Evolutionary conservation across 495 filamentous ascomycete species (phyloP), one percentile per base, ranked within the genome.

Genomic region (Penicillium egyptiacum): DNA sequence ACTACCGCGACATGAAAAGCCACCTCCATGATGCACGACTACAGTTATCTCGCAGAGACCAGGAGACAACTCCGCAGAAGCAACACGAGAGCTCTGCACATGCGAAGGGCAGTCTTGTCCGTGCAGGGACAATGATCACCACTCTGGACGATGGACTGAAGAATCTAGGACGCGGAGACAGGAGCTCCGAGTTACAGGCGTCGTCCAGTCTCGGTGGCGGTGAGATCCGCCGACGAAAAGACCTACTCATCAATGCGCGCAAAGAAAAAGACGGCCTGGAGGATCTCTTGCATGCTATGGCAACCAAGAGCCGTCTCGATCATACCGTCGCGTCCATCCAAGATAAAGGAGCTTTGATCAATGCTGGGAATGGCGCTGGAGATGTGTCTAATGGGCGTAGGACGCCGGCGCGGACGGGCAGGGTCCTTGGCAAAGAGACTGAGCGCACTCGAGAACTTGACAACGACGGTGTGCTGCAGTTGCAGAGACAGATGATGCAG

Each of bases 201-300:
- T 47, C 60, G 3, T 50, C 61, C 1, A 77, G 75, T 51, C 68
- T 96, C 1, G 90, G 91, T 1, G 89, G 94, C 0, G 94, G 94
- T n/a, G 94, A 98, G 77, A 67, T 96, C 6, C 81, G 92, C 22
- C 75, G 95, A 26, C 73, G 94, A 53, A 83, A 82, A 53, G 95
- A 98, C 72, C 70, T 96, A 51, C 70, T 99, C 7, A 80, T 83
- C 3, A 85, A 84, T 42, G 90, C 90, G 30, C 79, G 84, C 68
- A 89, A 90, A 67, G 94, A 98, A 74, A 84, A 85, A 53, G 92
- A 96, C 56, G 90, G 89, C 7, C 65, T 98, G 63, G 94, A 98
- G 66, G 85, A 87, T 61, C 71, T 97, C 53, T 79, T 89, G 56
- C 85, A 86, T 64, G 86, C 84, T 25, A 83, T 94, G 74, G 85